phyloP scores from a whole-genome alignment of 2,329 filamentous ascomycete species.

The Amauroascus niger region DNA sequence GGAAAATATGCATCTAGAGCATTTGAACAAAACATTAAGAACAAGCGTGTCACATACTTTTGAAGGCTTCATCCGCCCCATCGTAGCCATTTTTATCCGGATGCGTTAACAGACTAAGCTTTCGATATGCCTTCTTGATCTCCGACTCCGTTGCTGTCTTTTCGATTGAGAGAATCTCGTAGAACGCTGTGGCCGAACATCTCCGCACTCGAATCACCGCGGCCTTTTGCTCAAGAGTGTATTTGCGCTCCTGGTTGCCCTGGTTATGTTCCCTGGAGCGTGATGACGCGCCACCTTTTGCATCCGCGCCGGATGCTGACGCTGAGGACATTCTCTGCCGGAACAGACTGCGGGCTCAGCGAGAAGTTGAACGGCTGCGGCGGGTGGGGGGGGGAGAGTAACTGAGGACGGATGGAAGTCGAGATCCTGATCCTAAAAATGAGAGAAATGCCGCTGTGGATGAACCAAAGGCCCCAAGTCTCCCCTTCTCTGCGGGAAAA shows the following conservation, averaged over 20 bases:
- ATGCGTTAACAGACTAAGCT: conserved; percentile 86
- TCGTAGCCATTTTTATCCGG: conserved; percentile 98
- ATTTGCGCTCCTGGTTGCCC: conserved; percentile 49
- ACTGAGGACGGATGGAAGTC: not conserved
- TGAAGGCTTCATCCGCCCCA: conserved; percentile 94
- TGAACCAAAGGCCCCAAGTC: not conserved
- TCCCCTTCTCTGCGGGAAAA: not conserved
- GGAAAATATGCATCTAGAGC: not conserved
- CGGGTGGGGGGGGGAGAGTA: too few relatives aligned
- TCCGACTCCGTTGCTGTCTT: conserved; percentile 63
- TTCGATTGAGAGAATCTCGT: conserved; percentile 79
- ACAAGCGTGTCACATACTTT: conserved; percentile 47
- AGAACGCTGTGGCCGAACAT: conserved; percentile 80
- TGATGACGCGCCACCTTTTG: conserved; percentile 33
- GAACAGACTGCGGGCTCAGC: not conserved
- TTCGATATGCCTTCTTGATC: conserved; percentile 96
- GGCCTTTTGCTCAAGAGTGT: conserved; percentile 80
- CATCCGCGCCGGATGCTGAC: conserved; percentile 39
- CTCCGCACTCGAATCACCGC: conserved; percentile 80
- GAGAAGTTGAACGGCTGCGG: not conserved
- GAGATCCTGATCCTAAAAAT: not conserved
- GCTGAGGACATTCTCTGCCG: conserved; percentile 33
- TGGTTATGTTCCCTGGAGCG: conserved; percentile 42
- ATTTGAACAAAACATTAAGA: not conserved
- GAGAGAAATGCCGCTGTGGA: not conserved